A percentile compares a stretch with the other conserved stretches of the same genome.
Conservation (phyloP, 495 filamentous ascomycete genomes). For the Talaromyces thailandensis region DNA sequence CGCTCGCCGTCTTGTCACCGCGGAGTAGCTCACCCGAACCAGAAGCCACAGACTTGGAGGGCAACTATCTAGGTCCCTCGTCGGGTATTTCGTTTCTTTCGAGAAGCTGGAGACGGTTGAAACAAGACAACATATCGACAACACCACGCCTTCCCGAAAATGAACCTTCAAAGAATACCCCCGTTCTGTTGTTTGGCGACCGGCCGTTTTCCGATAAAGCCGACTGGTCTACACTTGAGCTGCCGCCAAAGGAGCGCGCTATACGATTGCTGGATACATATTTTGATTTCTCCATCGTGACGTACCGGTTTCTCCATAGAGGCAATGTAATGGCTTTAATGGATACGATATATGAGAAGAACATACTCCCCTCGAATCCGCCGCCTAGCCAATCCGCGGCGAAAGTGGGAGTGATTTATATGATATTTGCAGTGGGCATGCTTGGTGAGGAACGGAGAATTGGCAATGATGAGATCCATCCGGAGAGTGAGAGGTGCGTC, state of each 20-base stretch:
- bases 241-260: conserved; percentile 28
- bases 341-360: conserved; percentile 26
- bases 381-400: conserved; percentile 30
- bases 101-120: conserved; percentile 34
- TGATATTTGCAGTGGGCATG: conserved; percentile 35
- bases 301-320: conserved; percentile 36
- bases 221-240: conserved; percentile 18
- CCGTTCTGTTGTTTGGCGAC: conserved; percentile 36
- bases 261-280: conserved; percentile 29
- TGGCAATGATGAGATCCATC: conserved; percentile 9
- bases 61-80: conserved; percentile 37
- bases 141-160: conserved; percentile 24
- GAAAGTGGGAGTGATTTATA: conserved; percentile 32
- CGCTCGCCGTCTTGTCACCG: conserved; percentile 13
- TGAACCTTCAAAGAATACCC: conserved; percentile 28
- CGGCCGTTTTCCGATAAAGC: conserved; percentile 27
- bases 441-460: conserved; percentile 23
- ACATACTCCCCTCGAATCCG: conserved; percentile 25
- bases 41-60: conserved; percentile 35
- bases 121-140: conserved; percentile 29
- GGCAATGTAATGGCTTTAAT: conserved; percentile 33
- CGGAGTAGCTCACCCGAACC: conserved; percentile 32
- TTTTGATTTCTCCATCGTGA: conserved; percentile 41
- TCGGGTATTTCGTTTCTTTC: conserved; percentile 39
- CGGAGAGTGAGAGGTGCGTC: conserved; percentile 22